These are phyloP conservation scores for Penicillium decumbens DNA, from an alignment of 2,329 filamentous ascomycete genomes.

Conservation along the genomic window DNA sequence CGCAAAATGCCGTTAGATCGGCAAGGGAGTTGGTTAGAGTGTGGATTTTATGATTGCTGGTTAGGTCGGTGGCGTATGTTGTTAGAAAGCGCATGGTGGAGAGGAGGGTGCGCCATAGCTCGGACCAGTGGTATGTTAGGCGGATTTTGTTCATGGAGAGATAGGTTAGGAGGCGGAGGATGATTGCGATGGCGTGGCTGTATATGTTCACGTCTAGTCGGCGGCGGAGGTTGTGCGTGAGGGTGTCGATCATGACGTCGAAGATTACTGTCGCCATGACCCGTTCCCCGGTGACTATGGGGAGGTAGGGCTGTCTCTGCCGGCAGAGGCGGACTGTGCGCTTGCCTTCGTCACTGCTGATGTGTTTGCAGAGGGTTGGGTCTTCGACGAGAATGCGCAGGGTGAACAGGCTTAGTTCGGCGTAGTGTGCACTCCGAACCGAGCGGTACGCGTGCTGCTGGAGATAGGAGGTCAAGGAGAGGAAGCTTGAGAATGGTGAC, in stretches of 20 bases:
- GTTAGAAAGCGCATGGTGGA: slow-evolving; percentile 86
- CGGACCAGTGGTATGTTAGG: slow-evolving; percentile 86
- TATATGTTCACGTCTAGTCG: slow-evolving; percentile 82
- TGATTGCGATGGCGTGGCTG: slow-evolving; percentile 69
- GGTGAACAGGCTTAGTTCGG: slow-evolving; percentile 77
- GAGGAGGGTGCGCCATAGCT: slow-evolving; percentile 85
- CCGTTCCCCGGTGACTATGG: slow-evolving; percentile 66
- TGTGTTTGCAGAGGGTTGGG: slow-evolving; percentile 69
- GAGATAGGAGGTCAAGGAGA: slow-evolving; percentile 88
- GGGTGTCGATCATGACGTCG: slow-evolving; percentile 81
- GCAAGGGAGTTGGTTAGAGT: slow-evolving; percentile 72
- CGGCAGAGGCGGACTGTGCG: slow-evolving; percentile 75
- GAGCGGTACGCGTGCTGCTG: slow-evolving; percentile 90
- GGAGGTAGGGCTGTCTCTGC: slow-evolving; percentile 81
- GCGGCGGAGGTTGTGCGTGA: slow-evolving; percentile 88
- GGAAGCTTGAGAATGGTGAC: slow-evolving; percentile 71
- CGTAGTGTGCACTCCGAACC: slow-evolving; percentile 70
- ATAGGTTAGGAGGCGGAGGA: slow-evolving; percentile 77
- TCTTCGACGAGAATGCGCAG: slow-evolving; percentile 86
- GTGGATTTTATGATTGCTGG: slow-evolving; percentile 62
- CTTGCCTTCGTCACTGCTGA: slow-evolving; percentile 75
- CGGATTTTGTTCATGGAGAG: slow-evolving; percentile 77
- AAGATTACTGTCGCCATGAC: slow-evolving; percentile 71
- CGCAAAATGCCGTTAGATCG: slow-evolving; percentile 74
- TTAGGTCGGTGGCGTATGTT: slow-evolving; percentile 76